These are phyloP conservation scores for Pterocarpus santalinus DNA, from an alignment of 306 rosid species.

Conservation along the genomic window DNA sequence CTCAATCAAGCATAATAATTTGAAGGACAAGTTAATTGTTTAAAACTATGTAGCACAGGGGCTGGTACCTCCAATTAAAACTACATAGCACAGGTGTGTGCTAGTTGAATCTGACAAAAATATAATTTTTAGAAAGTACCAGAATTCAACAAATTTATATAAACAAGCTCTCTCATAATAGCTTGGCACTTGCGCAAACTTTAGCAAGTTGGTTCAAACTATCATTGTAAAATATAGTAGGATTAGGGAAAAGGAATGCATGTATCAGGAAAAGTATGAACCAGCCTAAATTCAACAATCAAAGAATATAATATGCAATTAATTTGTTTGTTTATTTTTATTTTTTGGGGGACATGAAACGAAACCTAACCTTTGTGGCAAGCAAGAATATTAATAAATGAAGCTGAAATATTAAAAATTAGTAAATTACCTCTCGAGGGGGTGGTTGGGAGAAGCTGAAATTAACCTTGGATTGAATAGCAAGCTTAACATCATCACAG, in stretches of 20 bases:
- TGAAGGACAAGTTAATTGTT: neutral
- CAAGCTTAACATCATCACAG: slow-evolving; percentile 89
- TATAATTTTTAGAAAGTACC: neutral
- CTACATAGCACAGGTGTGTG: neutral
- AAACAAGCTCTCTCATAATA: neutral
- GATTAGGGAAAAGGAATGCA: too few relatives aligned
- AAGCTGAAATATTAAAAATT: slow-evolving; percentile 22
- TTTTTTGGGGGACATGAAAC: too few relatives aligned
- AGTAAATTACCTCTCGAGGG: slow-evolving; percentile 82
- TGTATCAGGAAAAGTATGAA: neutral
- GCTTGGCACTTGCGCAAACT: slow-evolving; percentile 5
- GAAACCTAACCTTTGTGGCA: neutral
- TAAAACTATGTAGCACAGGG: neutral
- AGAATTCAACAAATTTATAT: neutral
- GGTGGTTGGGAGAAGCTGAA: slow-evolving; percentile 97
- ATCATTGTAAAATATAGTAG: neutral
- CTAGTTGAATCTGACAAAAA: too few relatives aligned
- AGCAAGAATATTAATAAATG: slow-evolving; percentile 6
- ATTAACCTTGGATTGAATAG: slow-evolving; percentile 90
- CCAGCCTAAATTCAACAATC: slow-evolving; percentile 6
- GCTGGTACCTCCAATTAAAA: neutral
- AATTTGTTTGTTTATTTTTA: too few relatives aligned
- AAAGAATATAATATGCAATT: neutral
- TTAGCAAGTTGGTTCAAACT: slow-evolving; percentile 27
- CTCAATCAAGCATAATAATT: slow-evolving; percentile 1